Evolutionary conservation across 2,329 filamentous ascomycete genomes (phyloP).

Genomic region (Grosmannia serpens): DNA sequence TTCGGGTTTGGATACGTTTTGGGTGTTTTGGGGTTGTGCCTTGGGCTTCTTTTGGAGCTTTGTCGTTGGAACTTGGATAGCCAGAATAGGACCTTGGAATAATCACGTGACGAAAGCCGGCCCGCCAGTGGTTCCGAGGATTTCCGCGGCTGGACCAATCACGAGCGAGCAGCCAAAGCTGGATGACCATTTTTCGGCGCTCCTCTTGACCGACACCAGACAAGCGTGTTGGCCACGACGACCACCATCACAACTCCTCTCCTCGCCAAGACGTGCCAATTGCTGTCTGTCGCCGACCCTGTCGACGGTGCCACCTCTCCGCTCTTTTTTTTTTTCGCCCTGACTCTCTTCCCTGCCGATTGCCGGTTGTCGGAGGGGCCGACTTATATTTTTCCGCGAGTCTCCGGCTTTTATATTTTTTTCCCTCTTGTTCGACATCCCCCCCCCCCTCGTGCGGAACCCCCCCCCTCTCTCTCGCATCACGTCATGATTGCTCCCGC

Average conservation of each 20-base stretch:
- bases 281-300: not conserved
- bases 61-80: not conserved
- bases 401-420: not conserved
- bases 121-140: constrained; percentile 11
- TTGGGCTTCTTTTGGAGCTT: too few species aligned
- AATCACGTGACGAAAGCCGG: not conserved
- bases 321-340: too few species aligned
- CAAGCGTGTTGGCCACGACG: not conserved
- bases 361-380: not conserved
- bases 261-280: not conserved
- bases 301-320: not conserved
- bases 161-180: not conserved
- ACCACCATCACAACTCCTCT: not conserved
- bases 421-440: not conserved
- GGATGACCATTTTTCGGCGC: not conserved
- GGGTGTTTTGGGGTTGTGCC: too few species aligned
- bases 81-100: too few species aligned
- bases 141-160: constrained; percentile 4
- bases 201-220: constrained; percentile 2
- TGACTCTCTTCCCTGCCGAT: not conserved
- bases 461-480: not conserved
- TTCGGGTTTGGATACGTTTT: too few species aligned
- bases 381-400: not conserved
- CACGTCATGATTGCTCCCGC: not conserved
- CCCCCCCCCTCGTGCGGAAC: not conserved